Evolutionary conservation across 768 basidiomycete genomes (phyloP).

Genomic region (Infundibulicybe gibba): DNA sequence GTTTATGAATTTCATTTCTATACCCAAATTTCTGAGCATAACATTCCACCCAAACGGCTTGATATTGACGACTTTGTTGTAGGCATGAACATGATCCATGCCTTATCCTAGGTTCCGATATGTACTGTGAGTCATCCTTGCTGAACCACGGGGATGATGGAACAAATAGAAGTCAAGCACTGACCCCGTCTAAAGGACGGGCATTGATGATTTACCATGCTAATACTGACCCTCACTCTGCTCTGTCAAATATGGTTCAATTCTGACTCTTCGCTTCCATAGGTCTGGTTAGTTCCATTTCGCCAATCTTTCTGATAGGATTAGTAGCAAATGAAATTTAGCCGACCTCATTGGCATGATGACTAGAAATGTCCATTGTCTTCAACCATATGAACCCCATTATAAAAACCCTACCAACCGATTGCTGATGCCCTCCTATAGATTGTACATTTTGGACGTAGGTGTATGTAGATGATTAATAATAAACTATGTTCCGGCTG

Average conservation of each 20-base stretch:
- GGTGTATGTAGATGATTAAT: no score
- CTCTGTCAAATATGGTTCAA: no score
- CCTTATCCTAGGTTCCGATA: not conserved
- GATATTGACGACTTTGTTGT: constrained; percentile 11
- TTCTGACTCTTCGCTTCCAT: not conserved
- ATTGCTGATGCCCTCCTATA: not conserved
- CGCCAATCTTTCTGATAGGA: no score
- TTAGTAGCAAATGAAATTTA: no score
- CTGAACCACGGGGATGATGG: constrained; percentile 41
- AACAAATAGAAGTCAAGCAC: constrained; percentile 91
- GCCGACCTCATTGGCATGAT: no score
- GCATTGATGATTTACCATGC: constrained; percentile 82
- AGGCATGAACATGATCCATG: not conserved
- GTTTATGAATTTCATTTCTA: constrained; percentile 68
- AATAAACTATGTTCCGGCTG: no score
- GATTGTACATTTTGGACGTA: no score
- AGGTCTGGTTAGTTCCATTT: not conserved
- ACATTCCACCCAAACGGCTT: constrained; percentile 6
- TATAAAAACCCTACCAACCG: not conserved
- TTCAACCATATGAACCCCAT: constrained; percentile 33
- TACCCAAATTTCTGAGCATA: constrained; percentile 92
- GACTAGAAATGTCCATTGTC: constrained; percentile 13
- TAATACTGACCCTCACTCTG: constrained; percentile 65
- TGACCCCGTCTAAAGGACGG: constrained; percentile 73
- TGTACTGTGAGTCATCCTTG: constrained; percentile 23